phyloP scores from a whole-genome alignment of 768 basidiomycete species.

The Collybia sordida region DNA sequence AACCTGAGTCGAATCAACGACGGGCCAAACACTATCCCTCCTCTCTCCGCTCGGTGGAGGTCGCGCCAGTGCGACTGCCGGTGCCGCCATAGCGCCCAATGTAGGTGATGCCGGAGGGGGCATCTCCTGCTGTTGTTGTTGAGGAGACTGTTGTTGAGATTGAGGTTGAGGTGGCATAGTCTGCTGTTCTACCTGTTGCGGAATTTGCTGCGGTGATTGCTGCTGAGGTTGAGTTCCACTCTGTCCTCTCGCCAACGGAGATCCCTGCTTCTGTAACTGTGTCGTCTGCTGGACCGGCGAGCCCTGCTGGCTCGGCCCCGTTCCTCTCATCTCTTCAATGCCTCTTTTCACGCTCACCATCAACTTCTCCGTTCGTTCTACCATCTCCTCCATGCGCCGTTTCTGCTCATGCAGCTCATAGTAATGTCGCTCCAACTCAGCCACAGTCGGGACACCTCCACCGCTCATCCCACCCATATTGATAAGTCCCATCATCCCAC shows the following conservation, averaged over 20 bases:
- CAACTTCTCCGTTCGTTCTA: constrained; percentile 72
- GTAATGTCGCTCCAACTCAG: constrained; percentile 75
- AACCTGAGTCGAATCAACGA: background rate
- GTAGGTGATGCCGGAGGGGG: background rate
- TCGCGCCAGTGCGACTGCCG: too few species aligned
- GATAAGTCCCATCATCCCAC: constrained; percentile 33
- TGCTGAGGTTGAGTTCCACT: background rate
- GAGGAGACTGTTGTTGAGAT: background rate
- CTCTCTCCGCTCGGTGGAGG: too few species aligned
- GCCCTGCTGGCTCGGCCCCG: constrained; percentile 12
- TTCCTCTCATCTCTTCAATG: constrained; percentile 70
- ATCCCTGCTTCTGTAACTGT: background rate
- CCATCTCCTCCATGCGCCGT: constrained; percentile 67
- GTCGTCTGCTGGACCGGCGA: too few species aligned
- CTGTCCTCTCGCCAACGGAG: background rate
- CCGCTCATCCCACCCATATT: background rate
- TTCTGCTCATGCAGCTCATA: constrained; percentile 61
- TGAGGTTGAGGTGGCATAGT: too few species aligned
- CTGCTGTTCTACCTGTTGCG: background rate
- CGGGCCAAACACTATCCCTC: background rate
- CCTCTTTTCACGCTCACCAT: constrained; percentile 72
- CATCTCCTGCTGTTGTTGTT: background rate
- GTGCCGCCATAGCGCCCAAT: too few species aligned
- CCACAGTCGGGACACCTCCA: constrained; percentile 39
- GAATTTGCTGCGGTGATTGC: background rate